phyloP scores from a whole-genome alignment of 306 rosid genomes.

The Gastrolobium villosum region DNA sequence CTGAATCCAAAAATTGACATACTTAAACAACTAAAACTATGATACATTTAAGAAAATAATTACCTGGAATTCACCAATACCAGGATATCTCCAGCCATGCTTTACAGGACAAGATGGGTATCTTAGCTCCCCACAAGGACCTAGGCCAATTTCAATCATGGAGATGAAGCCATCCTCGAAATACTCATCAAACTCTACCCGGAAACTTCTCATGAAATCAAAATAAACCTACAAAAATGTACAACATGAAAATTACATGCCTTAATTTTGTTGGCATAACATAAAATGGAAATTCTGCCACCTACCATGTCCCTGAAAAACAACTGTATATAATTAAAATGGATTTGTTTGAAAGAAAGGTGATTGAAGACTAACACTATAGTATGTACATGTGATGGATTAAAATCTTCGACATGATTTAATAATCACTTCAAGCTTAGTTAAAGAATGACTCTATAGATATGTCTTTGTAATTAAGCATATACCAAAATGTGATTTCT shows the following conservation, averaged over 20 bases:
- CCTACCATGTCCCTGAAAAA: background rate
- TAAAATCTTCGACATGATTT: constrained; percentile 27
- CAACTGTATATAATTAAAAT: constrained; percentile 36
- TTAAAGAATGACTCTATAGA: constrained; percentile 9
- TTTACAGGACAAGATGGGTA: constrained; percentile 93
- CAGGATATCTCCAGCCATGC: constrained; percentile 99
- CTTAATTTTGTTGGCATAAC: constrained; percentile 37
- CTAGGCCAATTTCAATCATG: constrained; percentile 92
- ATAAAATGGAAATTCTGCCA: constrained; percentile 30
- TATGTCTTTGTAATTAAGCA: constrained; percentile 31
- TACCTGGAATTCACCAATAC: constrained; percentile 99
- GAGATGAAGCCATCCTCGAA: constrained; percentile 83
- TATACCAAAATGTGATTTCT: constrained; percentile 18
- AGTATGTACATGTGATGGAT: background rate
- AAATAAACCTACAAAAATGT: constrained; percentile 78
- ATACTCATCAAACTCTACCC: constrained; percentile 86
- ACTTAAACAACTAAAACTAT: constrained; percentile 20
- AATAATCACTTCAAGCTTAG: constrained; percentile 25
- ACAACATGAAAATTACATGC: constrained; percentile 24
- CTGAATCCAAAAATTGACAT: constrained; percentile 29
- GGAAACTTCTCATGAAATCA: constrained; percentile 99
- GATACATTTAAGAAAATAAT: constrained; percentile 27
- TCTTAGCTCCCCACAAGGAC: constrained; percentile 97
- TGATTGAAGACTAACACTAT: constrained; percentile 9
- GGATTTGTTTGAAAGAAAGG: background rate